Evolutionary conservation across 768 basidiomycete genomes (phyloP).

Genomic region (Mycena olivaceomarginata): DNA sequence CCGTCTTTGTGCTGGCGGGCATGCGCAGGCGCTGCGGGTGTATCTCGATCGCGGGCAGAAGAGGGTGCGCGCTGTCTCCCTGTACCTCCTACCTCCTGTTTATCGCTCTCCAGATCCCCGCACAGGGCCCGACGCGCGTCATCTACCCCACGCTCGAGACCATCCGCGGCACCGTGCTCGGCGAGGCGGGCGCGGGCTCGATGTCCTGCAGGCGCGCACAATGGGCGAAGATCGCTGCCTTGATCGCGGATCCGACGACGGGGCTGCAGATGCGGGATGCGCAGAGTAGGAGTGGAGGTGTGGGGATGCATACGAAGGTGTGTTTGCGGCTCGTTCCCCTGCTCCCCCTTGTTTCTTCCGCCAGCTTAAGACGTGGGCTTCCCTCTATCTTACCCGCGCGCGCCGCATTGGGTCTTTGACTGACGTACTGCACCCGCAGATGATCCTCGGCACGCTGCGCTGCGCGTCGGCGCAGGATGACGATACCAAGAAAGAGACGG

Average conservation of each 20-base stretch:
- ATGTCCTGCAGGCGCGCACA: constrained; percentile 74
- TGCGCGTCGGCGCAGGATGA: constrained; percentile 45
- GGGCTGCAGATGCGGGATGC: constrained; percentile 73
- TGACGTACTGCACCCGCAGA: constrained; percentile 36
- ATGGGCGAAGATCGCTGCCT: constrained; percentile 57
- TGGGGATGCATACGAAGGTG: constrained; percentile 83
- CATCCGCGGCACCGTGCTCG: constrained; percentile 66
- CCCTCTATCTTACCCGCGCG: neutral
- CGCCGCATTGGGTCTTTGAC: too few relatives aligned
- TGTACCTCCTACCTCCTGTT: too few relatives aligned
- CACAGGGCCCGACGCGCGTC: constrained; percentile 58
- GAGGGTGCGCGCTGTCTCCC: too few relatives aligned
- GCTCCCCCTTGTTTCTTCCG: neutral
- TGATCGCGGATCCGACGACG: constrained; percentile 63
- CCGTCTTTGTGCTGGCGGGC: too few relatives aligned
- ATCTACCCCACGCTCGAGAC: constrained; percentile 65
- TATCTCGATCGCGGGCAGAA: too few relatives aligned
- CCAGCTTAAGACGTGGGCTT: neutral
- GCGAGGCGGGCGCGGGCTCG: constrained; percentile 76
- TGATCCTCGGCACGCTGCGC: constrained; percentile 64
- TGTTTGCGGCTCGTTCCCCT: neutral
- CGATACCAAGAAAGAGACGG: constrained; percentile 49
- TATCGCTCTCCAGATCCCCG: neutral
- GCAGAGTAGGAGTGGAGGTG: constrained; percentile 72
- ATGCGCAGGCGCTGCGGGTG: too few relatives aligned